Conservation (phyloP, 1,139 yeast species). For the Diutina rugosa region DNA sequence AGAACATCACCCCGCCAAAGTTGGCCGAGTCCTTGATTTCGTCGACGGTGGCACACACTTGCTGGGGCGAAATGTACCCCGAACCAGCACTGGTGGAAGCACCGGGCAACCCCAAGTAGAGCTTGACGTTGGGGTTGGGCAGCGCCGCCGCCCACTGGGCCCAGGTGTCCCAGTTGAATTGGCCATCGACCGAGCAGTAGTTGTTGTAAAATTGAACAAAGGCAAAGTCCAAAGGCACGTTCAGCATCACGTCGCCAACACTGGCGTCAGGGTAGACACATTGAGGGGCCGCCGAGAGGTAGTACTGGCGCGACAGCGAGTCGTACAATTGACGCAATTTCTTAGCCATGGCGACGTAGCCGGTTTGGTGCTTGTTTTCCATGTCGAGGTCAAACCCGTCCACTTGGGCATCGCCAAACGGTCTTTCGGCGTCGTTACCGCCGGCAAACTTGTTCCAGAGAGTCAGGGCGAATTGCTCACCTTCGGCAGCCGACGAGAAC, state of each 20-base stretch:
- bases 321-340: slow-evolving; percentile 46
- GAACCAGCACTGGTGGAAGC: slow-evolving; percentile 16
- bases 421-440: slow-evolving; percentile 52
- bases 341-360: slow-evolving; percentile 49
- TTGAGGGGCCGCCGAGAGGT: slow-evolving; percentile 90
- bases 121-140: slow-evolving; percentile 55
- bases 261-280: slow-evolving; percentile 88
- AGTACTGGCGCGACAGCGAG: slow-evolving; percentile 49
- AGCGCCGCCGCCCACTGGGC: slow-evolving; percentile 48
- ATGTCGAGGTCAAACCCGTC: slow-evolving; percentile 37
- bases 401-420: slow-evolving; percentile 46
- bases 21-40: slow-evolving; percentile 9
- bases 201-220: slow-evolving; percentile 92
- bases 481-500: slow-evolving; percentile 49
- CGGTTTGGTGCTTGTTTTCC: slow-evolving; percentile 32
- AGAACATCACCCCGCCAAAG: slow-evolving; percentile 16
- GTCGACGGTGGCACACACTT: slow-evolving; percentile 8
- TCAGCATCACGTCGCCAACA: slow-evolving; percentile 52
- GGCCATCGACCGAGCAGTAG: slow-evolving; percentile 48
- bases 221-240: slow-evolving; percentile 67
- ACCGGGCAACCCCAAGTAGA: slow-evolving; percentile 69
- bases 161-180: slow-evolving; percentile 87
- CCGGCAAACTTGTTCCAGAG: slow-evolving; percentile 85
- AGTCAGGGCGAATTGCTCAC: slow-evolving; percentile 54
- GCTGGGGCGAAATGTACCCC: slow-evolving; percentile 11